Conservation (phyloP, 2,329 filamentous ascomycete genomes). For the Sarocladium kiliense region DNA sequence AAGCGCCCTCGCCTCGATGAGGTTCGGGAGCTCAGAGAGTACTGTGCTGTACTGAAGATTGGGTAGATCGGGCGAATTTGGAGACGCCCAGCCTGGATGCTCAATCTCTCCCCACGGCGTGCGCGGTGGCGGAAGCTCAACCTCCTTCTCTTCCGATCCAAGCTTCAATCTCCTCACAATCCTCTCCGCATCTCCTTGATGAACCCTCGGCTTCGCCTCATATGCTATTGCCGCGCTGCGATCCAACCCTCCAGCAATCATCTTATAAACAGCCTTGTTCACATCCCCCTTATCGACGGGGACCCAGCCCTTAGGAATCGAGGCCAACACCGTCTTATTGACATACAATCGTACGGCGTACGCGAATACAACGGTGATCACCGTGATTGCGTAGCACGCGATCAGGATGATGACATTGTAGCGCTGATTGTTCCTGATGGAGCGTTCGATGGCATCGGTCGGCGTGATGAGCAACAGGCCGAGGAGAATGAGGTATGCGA, state of each 20-base stretch:
- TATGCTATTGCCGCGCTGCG: slow-evolving; percentile 78
- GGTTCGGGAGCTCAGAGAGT: slow-evolving; percentile 75
- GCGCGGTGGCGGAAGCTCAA: slow-evolving; percentile 41
- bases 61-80: slow-evolving; percentile 66
- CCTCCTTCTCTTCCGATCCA: slow-evolving; percentile 14
- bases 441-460: slow-evolving; percentile 74
- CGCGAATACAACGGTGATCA: slow-evolving; percentile 65
- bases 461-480: slow-evolving; percentile 75
- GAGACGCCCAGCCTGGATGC: slow-evolving; percentile 85
- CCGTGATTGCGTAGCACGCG: slow-evolving; percentile 68
- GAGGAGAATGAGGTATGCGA: slow-evolving; percentile 69
- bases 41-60: slow-evolving; percentile 81
- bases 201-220: slow-evolving; percentile 40
- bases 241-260: slow-evolving; percentile 68
- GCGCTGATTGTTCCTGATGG: slow-evolving; percentile 57
- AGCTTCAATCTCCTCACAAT: slow-evolving; percentile 12
- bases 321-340: slow-evolving; percentile 70
- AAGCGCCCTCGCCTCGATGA: slow-evolving; percentile 91
- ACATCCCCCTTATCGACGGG: slow-evolving; percentile 84
- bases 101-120: slow-evolving; percentile 75
- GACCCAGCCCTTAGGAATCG: slow-evolving; percentile 82
- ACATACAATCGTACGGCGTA: slow-evolving; percentile 84
- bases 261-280: slow-evolving; percentile 64
- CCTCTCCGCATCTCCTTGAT: slow-evolving; percentile 14
- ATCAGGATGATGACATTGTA: slow-evolving; percentile 82